Evolutionary conservation across 495 filamentous ascomycete species (phyloP).

Genomic region (Hypoxylon cercidicola): DNA sequence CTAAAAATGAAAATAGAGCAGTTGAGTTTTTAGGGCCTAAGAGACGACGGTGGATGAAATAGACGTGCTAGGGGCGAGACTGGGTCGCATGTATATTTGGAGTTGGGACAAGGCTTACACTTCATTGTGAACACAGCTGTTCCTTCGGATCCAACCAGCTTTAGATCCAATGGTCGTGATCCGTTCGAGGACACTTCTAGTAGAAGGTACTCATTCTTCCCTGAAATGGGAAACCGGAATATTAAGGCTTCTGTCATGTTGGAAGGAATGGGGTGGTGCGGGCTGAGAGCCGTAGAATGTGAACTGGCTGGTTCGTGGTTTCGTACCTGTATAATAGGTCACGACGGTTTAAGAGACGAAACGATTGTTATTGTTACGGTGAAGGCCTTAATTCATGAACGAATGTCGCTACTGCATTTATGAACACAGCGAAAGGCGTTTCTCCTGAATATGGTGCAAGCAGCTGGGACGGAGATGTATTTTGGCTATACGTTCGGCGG

Average conservation of each 20-base stretch:
- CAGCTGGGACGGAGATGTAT: too few relatives aligned
- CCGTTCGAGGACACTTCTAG: slow-evolving; percentile 40
- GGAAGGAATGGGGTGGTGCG: neutral
- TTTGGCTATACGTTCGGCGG: too few relatives aligned
- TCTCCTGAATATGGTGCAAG: too few relatives aligned
- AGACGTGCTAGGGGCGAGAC: slow-evolving; percentile 18
- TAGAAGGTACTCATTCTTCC: slow-evolving; percentile 38
- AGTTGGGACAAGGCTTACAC: slow-evolving; percentile 33
- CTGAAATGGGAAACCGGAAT: slow-evolving; percentile 43
- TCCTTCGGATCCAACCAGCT: slow-evolving; percentile 43
- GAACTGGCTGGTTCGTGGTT: neutral
- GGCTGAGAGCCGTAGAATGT: slow-evolving; percentile 8
- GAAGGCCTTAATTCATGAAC: neutral
- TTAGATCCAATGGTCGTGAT: slow-evolving; percentile 43
- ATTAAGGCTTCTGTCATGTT: slow-evolving; percentile 37
- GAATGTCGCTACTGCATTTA: too few relatives aligned
- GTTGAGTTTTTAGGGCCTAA: slow-evolving; percentile 26
- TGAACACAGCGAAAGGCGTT: too few relatives aligned
- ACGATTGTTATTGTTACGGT: neutral
- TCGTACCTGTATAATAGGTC: neutral
- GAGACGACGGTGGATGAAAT: slow-evolving; percentile 25
- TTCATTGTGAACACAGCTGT: slow-evolving; percentile 45
- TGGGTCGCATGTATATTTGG: slow-evolving; percentile 15
- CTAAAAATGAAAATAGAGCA: slow-evolving; percentile 32
- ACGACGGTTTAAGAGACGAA: neutral